phyloP scores from a whole-genome alignment of 306 rosid genomes.

The Malus sylvestris region DNA sequence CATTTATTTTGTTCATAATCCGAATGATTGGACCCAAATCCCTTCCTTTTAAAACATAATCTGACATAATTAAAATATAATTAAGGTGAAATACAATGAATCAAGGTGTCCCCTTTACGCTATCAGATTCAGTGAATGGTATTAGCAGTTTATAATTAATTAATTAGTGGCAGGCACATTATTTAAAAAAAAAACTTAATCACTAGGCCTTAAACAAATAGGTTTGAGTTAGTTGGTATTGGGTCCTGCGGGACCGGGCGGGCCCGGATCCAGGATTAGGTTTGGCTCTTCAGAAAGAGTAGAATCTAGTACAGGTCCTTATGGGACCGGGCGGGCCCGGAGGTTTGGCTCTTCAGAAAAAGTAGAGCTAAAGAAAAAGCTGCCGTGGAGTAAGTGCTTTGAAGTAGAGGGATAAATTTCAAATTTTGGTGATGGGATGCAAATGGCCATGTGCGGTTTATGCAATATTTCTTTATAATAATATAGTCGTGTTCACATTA shows the following conservation, averaged over 20 bases:
- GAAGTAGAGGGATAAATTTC: neutral
- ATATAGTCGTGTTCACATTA: no score
- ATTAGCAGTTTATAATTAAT: neutral
- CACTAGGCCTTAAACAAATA: neutral
- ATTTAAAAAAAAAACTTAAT: neutral
- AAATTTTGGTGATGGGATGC: neutral
- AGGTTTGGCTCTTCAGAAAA: neutral
- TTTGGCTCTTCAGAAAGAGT: neutral
- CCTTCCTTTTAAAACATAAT: neutral
- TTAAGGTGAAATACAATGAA: neutral
- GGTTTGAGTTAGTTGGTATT: neutral
- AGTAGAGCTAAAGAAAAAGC: neutral
- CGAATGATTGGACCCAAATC: neutral
- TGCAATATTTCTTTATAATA: neutral
- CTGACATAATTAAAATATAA: conserved; percentile 8
- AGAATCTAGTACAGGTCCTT: neutral
- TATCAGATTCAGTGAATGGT: conserved; percentile 8
- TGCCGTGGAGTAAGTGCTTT: neutral
- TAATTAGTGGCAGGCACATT: neutral
- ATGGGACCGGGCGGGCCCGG: neutral
- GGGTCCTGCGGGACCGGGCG: no score
- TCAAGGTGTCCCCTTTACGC: neutral
- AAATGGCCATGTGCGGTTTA: conserved; percentile 8
- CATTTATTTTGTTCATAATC: neutral
- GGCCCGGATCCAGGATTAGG: no score